Percentiles rank a stretch among this genome's conserved stretches.
phyloP scores from a whole-genome alignment of 495 filamentous ascomycete genomes.

The Tricharina praecox region DNA sequence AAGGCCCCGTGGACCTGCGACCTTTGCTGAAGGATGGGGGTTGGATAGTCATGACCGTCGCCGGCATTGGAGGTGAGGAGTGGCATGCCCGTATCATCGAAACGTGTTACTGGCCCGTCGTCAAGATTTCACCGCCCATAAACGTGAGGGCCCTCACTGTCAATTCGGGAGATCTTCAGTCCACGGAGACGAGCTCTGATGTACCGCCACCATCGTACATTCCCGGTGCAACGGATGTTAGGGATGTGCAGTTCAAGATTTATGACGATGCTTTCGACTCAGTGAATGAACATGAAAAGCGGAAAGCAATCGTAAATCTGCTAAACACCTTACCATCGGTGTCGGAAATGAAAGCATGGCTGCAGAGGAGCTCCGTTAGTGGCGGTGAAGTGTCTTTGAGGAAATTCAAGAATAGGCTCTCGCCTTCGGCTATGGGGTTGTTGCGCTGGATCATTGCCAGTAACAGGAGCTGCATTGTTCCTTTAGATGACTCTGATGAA shows the following conservation, averaged over 20 bases:
- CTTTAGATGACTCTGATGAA: conserved; percentile 36
- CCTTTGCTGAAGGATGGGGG: conserved; percentile 35
- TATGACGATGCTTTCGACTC: conserved; percentile 43
- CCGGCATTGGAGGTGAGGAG: conserved; percentile 11
- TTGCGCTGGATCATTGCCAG: conserved; percentile 85
- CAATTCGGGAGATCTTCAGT: neutral
- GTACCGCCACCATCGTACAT: neutral
- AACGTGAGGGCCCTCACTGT: neutral
- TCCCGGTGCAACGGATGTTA: neutral
- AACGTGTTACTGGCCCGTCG: conserved; percentile 23
- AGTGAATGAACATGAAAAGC: conserved; percentile 34
- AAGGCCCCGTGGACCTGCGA: conserved; percentile 11
- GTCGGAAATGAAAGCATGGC: conserved; percentile 42
- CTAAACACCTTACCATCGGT: conserved; percentile 55
- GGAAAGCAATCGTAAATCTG: conserved; percentile 37
- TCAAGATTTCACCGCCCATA: conserved; percentile 15
- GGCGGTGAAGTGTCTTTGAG: conserved; percentile 32
- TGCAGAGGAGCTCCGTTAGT: conserved; percentile 29
- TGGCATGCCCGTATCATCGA: conserved; percentile 33
- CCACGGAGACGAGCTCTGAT: neutral
- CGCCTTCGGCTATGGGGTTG: conserved; percentile 48
- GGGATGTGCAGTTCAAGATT: conserved; percentile 12
- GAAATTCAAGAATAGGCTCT: conserved; percentile 45
- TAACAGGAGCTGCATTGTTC: conserved; percentile 71
- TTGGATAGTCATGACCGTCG: conserved; percentile 39